These are phyloP conservation scores for Aspergillus pseudonomiae DNA, from an alignment of 2,329 filamentous ascomycete species.

Conservation along the genomic window DNA sequence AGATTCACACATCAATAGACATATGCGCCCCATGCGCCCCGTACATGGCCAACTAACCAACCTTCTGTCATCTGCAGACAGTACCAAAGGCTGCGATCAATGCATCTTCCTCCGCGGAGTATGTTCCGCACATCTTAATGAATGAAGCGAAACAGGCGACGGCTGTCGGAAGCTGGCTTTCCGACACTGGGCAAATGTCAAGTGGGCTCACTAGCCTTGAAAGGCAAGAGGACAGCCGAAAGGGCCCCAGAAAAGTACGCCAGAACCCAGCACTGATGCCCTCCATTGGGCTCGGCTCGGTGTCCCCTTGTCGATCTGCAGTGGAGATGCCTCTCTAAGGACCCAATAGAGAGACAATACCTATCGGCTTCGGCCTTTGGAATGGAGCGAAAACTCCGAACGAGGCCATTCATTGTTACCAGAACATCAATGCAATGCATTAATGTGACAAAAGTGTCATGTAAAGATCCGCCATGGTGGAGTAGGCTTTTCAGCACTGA, in stretches of 20 bases:
- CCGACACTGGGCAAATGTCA: not conserved
- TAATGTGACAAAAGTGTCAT: not conserved
- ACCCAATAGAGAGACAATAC: not conserved
- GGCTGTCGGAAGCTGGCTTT: not conserved
- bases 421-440: not conserved
- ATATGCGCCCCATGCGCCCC: not conserved
- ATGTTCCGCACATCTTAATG: not conserved
- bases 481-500: not conserved
- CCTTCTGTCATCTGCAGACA: too few relatives aligned
- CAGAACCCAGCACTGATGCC: not conserved
- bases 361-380: conserved; percentile 5
- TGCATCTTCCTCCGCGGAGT: not conserved
- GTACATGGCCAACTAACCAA: too few relatives aligned
- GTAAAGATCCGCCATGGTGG: not conserved
- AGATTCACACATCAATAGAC: not conserved
- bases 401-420: not conserved
- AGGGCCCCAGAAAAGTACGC: not conserved
- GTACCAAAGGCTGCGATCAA: not conserved
- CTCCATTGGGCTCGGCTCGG: not conserved
- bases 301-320: conserved; percentile 6
- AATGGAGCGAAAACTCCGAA: not conserved
- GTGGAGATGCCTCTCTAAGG: not conserved
- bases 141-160: not conserved
- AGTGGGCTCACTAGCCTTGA: not conserved
- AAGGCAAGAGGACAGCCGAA: not conserved